Base-by-base conservation (phyloP, 2,329 filamentous ascomycete species). In the Botrytis aclada region DNA sequence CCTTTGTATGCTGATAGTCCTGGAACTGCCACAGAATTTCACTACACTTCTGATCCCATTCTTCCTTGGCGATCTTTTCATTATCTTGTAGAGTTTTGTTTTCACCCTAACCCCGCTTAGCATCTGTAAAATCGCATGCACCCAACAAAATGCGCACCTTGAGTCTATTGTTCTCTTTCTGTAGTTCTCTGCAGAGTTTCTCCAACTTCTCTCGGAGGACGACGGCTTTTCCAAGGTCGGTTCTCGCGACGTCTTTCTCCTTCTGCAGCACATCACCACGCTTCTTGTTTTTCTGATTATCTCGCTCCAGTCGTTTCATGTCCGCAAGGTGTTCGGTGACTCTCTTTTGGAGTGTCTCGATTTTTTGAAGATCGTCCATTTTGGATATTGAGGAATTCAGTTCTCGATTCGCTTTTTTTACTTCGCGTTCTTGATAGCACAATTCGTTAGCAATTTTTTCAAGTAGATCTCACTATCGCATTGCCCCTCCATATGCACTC, bases 131-230 rank as follows among this genome's bases (percentile, higher is more conserved):
- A 34, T 39, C 47, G 47, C 70, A 66, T 65, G 25, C 37, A 56
- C 45, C 29, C 58, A 71, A 45, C 45, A 71, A 20, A 64, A 71
- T 71, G 70, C 79, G 70, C 83, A 96, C 93, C 91, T 98, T 98
- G 77, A 99, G 90, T 84, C 97, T 97, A 83, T 98, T 98, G 82
- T 99, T 99, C 81, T 99, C 96, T 79, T 95, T 93, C 74, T 97
- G 96, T 72, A 99, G 87, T 82, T 99, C 96, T 72, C 96, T 88
- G 79, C 95, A 98, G 45, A 99, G 86, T 81, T 98, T 99, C 83
- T 99, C 96, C 63, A 99, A 86, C 83, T 98, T 98, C 82, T 98
- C 95, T 82, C 97, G 98, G 81, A 98, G 89, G 1, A 91, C 92
- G 32, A 93, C 91, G 34, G 95, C 95, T 84, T 97, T 97, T 83